Conservation (phyloP, 163 green algal genomes). For the Prototheca cutis region DNA sequence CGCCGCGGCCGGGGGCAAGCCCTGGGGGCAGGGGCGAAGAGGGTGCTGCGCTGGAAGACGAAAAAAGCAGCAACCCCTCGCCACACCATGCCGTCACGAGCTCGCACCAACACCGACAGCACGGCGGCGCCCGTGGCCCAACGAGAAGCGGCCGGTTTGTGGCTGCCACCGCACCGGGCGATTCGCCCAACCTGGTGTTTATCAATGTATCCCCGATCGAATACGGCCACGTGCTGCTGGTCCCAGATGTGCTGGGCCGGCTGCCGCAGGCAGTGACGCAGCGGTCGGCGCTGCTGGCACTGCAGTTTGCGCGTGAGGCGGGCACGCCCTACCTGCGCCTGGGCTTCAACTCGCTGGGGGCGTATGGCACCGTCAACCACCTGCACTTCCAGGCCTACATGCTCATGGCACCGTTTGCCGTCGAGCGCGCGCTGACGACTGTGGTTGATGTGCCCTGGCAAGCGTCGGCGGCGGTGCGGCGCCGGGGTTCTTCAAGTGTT, state of each 20-base stretch:
- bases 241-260: constrained; percentile 70
- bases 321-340: constrained; percentile 86
- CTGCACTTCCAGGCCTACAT: constrained; percentile 98
- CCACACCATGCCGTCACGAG: too few species aligned
- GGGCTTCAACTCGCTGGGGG: constrained; percentile 94
- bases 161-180: not conserved
- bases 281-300: constrained; percentile 61
- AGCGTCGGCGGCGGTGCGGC: constrained; percentile 22
- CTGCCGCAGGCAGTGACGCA: constrained; percentile 62
- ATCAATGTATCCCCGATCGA: constrained; percentile 99
- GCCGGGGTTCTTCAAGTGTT: too few species aligned
- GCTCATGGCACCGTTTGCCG: constrained; percentile 64
- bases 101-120: too few species aligned
- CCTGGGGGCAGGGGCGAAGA: too few species aligned
- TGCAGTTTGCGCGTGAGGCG: constrained; percentile 78
- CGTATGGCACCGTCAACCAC: constrained; percentile 98
- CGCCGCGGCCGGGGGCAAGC: too few species aligned
- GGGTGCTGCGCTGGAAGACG: too few species aligned
- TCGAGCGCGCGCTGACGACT: constrained; percentile 58
- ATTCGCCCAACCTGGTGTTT: constrained; percentile 74
- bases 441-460: not conserved
- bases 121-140: too few species aligned
- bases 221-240: constrained; percentile 97
- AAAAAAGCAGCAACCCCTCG: too few species aligned
- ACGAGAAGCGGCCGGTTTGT: too few species aligned